Evolutionary conservation across 2,329 filamentous ascomycete species (phyloP), one percentile per base, ranked within the genome.

Genomic region (Metarhizium robertsii): DNA sequence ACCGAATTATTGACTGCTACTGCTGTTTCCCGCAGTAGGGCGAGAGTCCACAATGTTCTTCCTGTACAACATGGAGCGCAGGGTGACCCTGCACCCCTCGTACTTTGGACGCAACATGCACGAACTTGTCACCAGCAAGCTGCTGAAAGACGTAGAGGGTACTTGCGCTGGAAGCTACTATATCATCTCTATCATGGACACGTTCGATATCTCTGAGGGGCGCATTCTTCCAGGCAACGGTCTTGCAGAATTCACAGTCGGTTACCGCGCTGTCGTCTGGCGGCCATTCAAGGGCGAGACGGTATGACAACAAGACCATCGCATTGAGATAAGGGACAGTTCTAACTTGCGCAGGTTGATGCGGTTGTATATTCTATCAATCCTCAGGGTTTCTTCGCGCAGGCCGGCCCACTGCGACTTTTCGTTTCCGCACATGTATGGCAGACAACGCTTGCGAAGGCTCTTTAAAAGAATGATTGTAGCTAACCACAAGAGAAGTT

Each of bases 271-370:
- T 53, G 92, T 99, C 58, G 90, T 99, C 56, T 99, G 92, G 92
- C 84, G 92, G 66, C 94, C 94, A 11, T 99, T 97, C 79, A 92
- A 94, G 73, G 92, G 94, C 67, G 94, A 99, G 79, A 95, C 94
- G 71, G 94, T 95, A 84, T 73, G 87, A 59, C 53, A 51, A 55
- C 56, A 47, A 54, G 56, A 54, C 55, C 54, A 55, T 57, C 58
- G 56, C 49, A 55, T 55, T 46, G 55, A 32, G 30, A 53, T 45
- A 47, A 53, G 56, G 55, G 57, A 57, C 51, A 51, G 61, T 60
- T 66, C 69, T 70, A 65, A 71, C 63, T 59, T 54, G 10, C 68
- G 58, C 73, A 95, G 90, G 87, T 97, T 66, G 94, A 99, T 78
- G 92, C 91, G 46, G 86, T 96, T 62, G 92, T 97, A 57, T 88